Evolutionary conservation across 1,139 yeast genomes (phyloP).

Genomic region (Kodamaea sp.): DNA sequence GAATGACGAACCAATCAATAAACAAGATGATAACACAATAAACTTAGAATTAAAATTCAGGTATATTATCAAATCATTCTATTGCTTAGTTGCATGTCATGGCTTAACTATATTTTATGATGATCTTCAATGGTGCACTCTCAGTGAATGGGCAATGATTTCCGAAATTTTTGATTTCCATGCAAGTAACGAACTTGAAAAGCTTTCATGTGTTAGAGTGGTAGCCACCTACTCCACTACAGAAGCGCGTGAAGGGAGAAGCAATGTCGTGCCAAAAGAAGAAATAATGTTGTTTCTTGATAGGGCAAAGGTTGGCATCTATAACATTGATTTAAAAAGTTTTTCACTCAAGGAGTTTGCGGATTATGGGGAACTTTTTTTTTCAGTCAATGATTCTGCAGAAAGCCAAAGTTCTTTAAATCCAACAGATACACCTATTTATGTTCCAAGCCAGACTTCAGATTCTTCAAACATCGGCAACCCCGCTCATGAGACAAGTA

Average conservation of each 20-base stretch:
- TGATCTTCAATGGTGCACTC: constrained; percentile 46
- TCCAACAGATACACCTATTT: too few species aligned
- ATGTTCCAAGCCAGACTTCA: too few species aligned
- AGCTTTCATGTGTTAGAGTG: constrained; percentile 17
- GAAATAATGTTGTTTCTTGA: constrained; percentile 1
- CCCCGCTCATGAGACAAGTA: too few species aligned
- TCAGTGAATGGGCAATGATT: constrained; percentile 27
- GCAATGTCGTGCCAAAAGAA: constrained; percentile 1
- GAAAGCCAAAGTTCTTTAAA: too few species aligned
- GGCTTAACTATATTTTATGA: constrained; percentile 49
- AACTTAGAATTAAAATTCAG: constrained; percentile 41
- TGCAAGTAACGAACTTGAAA: constrained; percentile 20
- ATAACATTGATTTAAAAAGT: constrained; percentile 7
- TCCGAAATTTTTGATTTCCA: constrained; percentile 27
- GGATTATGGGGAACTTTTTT: not conserved
- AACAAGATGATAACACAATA: constrained; percentile 22
- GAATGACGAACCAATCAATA: constrained; percentile 9
- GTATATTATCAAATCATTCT: constrained; percentile 41
- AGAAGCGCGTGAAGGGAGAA: constrained; percentile 2
- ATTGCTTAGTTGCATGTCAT: constrained; percentile 38
- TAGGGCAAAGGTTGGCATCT: not conserved
- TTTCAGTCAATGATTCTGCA: too few species aligned
- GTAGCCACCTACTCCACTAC: constrained; percentile 14
- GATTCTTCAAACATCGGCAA: too few species aligned
- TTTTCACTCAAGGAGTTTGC: constrained; percentile 3